A percentile compares a stretch with the other conserved stretches of the same genome.
These are phyloP conservation scores for Agaricus subrufescens DNA, from an alignment of 768 basidiomycete species.

Conservation along the genomic window DNA sequence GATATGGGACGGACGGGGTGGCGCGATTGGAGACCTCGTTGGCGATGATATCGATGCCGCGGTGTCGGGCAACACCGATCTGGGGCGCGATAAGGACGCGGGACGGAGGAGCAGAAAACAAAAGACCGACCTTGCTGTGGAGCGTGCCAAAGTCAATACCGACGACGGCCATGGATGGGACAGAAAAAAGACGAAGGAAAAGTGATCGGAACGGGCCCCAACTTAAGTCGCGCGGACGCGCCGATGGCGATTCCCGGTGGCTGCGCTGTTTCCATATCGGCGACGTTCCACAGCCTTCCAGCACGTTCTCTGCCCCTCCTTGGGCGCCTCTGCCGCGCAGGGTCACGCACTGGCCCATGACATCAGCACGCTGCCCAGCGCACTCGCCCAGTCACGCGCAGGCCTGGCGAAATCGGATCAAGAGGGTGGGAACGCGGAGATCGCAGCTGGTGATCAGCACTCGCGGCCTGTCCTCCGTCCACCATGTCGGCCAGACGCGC, in stretches of 20 bases:
- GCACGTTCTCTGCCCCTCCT: neutral
- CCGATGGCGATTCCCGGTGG: slow-evolving; percentile 1
- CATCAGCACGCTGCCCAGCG: neutral
- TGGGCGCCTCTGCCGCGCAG: too few species aligned
- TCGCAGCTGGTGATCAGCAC: neutral
- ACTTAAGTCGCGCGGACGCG: neutral
- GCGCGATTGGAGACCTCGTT: slow-evolving; percentile 98
- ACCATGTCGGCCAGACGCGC: neutral
- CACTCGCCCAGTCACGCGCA: neutral
- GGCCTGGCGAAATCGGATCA: neutral
- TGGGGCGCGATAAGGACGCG: slow-evolving; percentile 23
- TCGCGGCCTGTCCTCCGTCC: neutral
- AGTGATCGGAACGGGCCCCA: slow-evolving; percentile 1
- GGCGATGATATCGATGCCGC: slow-evolving; percentile 97
- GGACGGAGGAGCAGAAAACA: neutral
- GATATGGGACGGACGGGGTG: slow-evolving; percentile 69
- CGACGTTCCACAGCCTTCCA: slow-evolving; percentile 3
- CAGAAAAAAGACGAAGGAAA: neutral
- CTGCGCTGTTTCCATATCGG: slow-evolving; percentile 5
- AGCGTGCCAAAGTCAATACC: slow-evolving; percentile 93
- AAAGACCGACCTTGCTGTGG: slow-evolving; percentile 67
- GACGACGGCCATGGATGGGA: slow-evolving; percentile 74
- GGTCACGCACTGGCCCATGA: too few species aligned
- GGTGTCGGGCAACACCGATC: slow-evolving; percentile 94
- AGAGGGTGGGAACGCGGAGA: neutral